These are phyloP conservation scores for Sechiopsis laciniata DNA, from an alignment of 306 rosid species.

Conservation along the genomic window DNA sequence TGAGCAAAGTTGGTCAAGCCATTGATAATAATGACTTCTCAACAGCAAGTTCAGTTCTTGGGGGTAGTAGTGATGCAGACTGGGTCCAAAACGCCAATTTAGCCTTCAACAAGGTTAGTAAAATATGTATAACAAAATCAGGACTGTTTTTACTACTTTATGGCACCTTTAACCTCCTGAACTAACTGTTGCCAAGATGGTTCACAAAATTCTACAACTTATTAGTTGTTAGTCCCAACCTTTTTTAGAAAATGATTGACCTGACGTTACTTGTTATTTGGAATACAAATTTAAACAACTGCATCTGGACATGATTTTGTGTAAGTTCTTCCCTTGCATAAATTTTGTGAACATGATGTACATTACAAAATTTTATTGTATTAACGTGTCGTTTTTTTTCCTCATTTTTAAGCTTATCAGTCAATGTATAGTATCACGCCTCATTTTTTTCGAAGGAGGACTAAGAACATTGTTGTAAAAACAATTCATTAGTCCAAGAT, in stretches of 20 bases:
- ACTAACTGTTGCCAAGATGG: not conserved
- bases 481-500: not conserved
- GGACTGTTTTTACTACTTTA: not conserved
- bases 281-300: not conserved
- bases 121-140: not conserved
- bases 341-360: not conserved
- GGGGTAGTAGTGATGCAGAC: conserved; percentile 52
- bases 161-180: too few species aligned
- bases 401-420: not conserved
- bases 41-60: conserved; percentile 75
- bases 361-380: not conserved
- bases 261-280: not conserved
- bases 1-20: conserved; percentile 85
- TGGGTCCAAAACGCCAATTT: conserved; percentile 72
- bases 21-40: conserved; percentile 65
- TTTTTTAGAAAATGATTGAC: not conserved
- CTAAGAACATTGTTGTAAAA: not conserved
- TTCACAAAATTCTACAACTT: not conserved
- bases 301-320: not conserved
- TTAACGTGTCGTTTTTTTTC: not conserved
- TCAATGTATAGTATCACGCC: not conserved
- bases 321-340: not conserved
- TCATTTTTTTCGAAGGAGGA: not conserved
- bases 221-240: not conserved
- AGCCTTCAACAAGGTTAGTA: conserved; percentile 70